A percentile compares a stretch with the other conserved stretches of the same genome.
phyloP scores from a whole-genome alignment of 495 filamentous ascomycete genomes.

The Penicillium diatomitis region DNA sequence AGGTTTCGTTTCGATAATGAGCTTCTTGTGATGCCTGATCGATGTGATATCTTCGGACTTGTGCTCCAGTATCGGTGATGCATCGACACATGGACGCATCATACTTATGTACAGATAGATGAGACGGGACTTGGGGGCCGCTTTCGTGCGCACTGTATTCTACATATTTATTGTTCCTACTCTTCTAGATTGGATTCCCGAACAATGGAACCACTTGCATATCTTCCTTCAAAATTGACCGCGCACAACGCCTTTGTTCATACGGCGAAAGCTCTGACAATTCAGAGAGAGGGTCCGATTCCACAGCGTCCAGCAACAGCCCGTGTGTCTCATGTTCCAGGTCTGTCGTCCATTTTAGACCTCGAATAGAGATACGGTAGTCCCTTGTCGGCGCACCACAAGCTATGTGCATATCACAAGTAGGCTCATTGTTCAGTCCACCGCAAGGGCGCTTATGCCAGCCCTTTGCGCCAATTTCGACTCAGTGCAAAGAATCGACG shows the following conservation, averaged over 20 bases:
- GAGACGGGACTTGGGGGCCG: conserved; percentile 14
- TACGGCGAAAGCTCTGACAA: too few relatives aligned
- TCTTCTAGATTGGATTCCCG: not conserved
- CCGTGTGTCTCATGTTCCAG: too few relatives aligned
- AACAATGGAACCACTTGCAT: too few relatives aligned
- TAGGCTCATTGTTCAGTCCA: not conserved
- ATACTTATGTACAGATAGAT: conserved; percentile 35
- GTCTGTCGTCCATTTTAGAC: too few relatives aligned
- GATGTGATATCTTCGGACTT: not conserved
- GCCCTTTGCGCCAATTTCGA: too few relatives aligned
- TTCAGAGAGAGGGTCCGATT: too few relatives aligned
- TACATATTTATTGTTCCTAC: conserved; percentile 13
- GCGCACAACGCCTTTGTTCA: too few relatives aligned
- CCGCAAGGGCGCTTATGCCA: too few relatives aligned
- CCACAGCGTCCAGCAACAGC: too few relatives aligned
- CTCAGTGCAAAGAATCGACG: too few relatives aligned
- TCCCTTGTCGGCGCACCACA: not conserved
- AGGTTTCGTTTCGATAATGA: too few relatives aligned
- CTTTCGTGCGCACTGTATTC: conserved; percentile 30
- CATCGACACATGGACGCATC: conserved; percentile 11
- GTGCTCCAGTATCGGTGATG: conserved; percentile 6
- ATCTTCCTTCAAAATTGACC: too few relatives aligned
- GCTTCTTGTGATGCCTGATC: not conserved
- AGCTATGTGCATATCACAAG: not conserved
- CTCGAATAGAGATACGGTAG: not conserved